Conservation (phyloP, 2,329 filamentous ascomycete genomes). For the Endothia cerciana region DNA sequence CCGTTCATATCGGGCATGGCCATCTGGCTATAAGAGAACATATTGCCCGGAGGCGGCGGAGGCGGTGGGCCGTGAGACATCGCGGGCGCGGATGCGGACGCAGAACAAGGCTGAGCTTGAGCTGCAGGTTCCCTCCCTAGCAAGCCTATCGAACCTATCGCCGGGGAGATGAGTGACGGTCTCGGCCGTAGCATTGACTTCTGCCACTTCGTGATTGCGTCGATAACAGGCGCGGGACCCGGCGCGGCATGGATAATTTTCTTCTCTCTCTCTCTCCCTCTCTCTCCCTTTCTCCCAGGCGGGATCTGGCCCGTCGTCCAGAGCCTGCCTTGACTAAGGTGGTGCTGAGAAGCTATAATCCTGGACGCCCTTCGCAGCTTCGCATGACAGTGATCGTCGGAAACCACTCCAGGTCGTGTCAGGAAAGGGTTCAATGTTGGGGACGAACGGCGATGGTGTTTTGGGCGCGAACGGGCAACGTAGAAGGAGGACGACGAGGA, state of each 20-base stretch:
- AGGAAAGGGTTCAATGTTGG: background rate
- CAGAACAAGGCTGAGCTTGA: conserved; percentile 10
- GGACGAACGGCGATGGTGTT: background rate
- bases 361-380: conserved; percentile 6
- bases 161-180: background rate
- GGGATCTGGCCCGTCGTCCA: background rate
- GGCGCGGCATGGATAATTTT: conserved; percentile 20
- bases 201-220: conserved; percentile 4
- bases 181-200: conserved; percentile 16
- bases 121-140: conserved; percentile 5
- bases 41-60: conserved; percentile 25
- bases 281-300: background rate
- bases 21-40: conserved; percentile 29
- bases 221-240: conserved; percentile 11
- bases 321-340: background rate
- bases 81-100: conserved; percentile 1
- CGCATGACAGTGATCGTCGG: conserved; percentile 13
- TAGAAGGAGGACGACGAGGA: background rate
- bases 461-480: background rate
- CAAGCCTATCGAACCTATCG: background rate
- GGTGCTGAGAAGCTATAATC: conserved; percentile 14
- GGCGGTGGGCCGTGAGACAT: conserved; percentile 31
- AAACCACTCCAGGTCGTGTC: background rate
- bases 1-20: conserved; percentile 27
- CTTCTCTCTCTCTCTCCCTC: background rate